Evolutionary conservation across 2,329 filamentous ascomycete species (phyloP).

Genomic region (Cordyceps militaris): DNA sequence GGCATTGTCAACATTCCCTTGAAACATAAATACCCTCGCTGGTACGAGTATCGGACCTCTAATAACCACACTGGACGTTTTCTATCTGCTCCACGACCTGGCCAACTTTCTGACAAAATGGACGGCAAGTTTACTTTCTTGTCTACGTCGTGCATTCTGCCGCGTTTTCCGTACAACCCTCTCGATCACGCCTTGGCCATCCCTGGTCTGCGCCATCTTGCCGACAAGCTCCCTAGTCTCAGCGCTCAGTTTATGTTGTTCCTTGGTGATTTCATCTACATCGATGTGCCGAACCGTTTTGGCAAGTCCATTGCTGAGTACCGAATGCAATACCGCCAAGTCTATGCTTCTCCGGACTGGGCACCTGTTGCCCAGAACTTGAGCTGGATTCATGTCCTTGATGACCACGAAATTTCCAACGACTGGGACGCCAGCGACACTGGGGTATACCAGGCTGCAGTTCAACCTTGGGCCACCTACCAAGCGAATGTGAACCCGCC

Average conservation of each 20-base stretch:
- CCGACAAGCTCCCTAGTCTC: slow-evolving; percentile 62
- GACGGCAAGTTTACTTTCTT: slow-evolving; percentile 80
- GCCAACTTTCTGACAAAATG: slow-evolving; percentile 51
- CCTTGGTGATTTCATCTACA: slow-evolving; percentile 82
- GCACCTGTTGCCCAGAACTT: slow-evolving; percentile 63
- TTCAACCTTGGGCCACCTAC: slow-evolving; percentile 81
- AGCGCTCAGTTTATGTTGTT: slow-evolving; percentile 75
- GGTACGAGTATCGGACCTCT: slow-evolving; percentile 78
- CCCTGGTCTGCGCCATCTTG: slow-evolving; percentile 70
- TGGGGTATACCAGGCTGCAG: slow-evolving; percentile 69
- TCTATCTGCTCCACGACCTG: slow-evolving; percentile 64
- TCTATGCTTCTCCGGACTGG: slow-evolving; percentile 97
- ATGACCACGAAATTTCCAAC: slow-evolving; percentile 94
- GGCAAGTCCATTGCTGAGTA: slow-evolving; percentile 69
- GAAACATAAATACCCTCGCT: slow-evolving; percentile 58
- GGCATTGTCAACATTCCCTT: slow-evolving; percentile 59
- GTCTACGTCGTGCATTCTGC: slow-evolving; percentile 87
- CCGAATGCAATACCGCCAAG: slow-evolving; percentile 82
- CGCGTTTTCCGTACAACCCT: slow-evolving; percentile 81
- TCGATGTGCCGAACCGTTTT: slow-evolving; percentile 78
- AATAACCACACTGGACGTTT: slow-evolving; percentile 84
- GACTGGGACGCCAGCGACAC: slow-evolving; percentile 83
- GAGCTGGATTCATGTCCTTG: slow-evolving; percentile 96
- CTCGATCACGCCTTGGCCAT: slow-evolving; percentile 77
- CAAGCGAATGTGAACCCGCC: slow-evolving; percentile 83